A percentile compares a stretch with the other conserved stretches of the same genome.
Evolutionary conservation across 2,329 filamentous ascomycete genomes (phyloP).

Genomic region (Salinomyces thailandicus): DNA sequence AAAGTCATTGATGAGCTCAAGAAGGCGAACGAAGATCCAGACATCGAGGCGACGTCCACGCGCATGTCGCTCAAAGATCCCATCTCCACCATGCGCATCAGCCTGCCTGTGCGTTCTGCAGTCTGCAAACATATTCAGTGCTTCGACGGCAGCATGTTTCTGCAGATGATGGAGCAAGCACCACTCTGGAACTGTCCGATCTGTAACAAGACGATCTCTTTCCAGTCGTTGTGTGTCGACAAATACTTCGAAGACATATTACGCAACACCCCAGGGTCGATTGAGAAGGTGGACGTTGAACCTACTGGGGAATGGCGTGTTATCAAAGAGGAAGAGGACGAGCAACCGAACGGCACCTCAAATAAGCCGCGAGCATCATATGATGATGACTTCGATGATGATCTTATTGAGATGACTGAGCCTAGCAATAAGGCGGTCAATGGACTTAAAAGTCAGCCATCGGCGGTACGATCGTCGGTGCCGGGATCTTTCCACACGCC

Average conservation of each 20-base stretch:
- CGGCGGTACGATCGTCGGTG: conserved; percentile 14
- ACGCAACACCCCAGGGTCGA: conserved; percentile 54
- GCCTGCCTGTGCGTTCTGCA: conserved; percentile 66
- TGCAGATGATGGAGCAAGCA: conserved; percentile 89
- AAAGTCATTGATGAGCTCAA: conserved; percentile 71
- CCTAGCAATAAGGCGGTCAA: conserved; percentile 21
- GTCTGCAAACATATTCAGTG: conserved; percentile 85
- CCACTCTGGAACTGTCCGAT: conserved; percentile 96
- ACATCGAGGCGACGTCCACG: conserved; percentile 80
- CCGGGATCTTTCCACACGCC: conserved; percentile 28
- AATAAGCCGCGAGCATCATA: conserved; percentile 24
- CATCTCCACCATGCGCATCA: conserved; percentile 72
- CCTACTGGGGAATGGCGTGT: conserved; percentile 69
- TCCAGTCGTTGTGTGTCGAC: conserved; percentile 74
- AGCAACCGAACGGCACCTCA: conserved; percentile 27
- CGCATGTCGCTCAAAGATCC: conserved; percentile 90
- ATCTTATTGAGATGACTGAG: conserved; percentile 36
- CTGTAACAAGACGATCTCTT: conserved; percentile 74
- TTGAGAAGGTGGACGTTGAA: conserved; percentile 83
- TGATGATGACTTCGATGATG: conserved; percentile 34
- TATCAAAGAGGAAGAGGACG: conserved; percentile 34
- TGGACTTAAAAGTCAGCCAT: conserved; percentile 27
- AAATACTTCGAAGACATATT: conserved; percentile 87
- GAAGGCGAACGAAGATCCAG: conserved; percentile 65
- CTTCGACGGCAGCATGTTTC: conserved; percentile 85